phyloP scores from a whole-genome alignment of 257 asterid genomes.

The Prunella vulgaris region DNA sequence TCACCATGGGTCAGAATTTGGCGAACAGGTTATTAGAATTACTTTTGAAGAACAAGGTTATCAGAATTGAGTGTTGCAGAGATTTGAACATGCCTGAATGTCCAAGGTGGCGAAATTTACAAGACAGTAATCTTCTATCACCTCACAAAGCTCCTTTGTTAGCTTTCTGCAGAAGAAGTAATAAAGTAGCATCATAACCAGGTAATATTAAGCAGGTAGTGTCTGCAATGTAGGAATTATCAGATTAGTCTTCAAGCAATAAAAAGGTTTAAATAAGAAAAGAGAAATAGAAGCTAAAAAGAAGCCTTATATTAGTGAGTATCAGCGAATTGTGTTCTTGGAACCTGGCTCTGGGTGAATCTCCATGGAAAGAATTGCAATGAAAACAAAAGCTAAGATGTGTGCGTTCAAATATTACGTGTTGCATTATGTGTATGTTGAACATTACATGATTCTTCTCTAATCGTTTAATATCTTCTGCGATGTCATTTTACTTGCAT shows the following conservation, averaged over 20 bases:
- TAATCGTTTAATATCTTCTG: not conserved
- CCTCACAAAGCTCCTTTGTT: slow-evolving; percentile 92
- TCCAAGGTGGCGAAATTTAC: slow-evolving; percentile 84
- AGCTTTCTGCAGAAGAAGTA: slow-evolving; percentile 56
- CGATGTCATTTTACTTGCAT: not conserved
- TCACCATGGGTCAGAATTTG: slow-evolving; percentile 5
- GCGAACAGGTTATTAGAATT: not conserved
- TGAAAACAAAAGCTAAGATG: not conserved
- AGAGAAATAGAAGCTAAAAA: not conserved
- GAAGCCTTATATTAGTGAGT: not conserved
- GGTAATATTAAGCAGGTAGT: not conserved
- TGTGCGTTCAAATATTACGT: not conserved
- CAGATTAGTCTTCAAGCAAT: not conserved
- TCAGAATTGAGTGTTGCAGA: slow-evolving; percentile 6
- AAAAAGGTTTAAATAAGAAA: not conserved
- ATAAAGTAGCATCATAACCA: not conserved
- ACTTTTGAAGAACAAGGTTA: not conserved
- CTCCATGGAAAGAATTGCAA: not conserved
- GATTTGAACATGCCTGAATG: slow-evolving; percentile 64
- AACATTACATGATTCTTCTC: no score
- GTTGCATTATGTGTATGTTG: not conserved
- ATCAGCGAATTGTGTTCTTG: not conserved
- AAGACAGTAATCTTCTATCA: slow-evolving; percentile 70
- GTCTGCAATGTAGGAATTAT: not conserved
- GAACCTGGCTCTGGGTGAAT: not conserved